These are phyloP conservation scores for Rhynchospora breviuscula DNA, from an alignment of 176 grass and related monocot genomes.

Conservation along the genomic window DNA sequence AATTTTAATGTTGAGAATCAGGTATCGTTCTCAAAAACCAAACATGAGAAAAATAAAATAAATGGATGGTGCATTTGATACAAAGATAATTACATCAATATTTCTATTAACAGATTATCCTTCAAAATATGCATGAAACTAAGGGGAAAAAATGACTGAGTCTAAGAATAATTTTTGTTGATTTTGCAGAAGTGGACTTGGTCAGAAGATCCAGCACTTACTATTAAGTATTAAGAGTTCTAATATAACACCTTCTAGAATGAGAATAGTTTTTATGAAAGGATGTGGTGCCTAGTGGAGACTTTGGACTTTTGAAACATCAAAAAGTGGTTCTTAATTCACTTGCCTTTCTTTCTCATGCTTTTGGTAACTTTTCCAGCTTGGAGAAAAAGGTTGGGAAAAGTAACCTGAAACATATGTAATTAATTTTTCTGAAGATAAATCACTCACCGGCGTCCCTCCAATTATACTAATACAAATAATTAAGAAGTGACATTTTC, in stretches of 20 bases:
- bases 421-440: neutral
- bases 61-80: neutral
- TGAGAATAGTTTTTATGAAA: constrained; percentile 8
- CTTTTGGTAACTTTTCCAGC: neutral
- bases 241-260: constrained; percentile 19
- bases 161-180: neutral
- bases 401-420: neutral
- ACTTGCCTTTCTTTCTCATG: neutral
- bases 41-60: neutral
- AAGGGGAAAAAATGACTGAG: neutral
- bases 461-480: neutral
- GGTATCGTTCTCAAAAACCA: neutral
- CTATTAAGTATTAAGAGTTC: neutral
- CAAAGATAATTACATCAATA: neutral
- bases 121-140: neutral
- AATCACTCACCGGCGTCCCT: neutral
- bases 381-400: neutral
- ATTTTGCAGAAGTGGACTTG: neutral
- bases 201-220: constrained; percentile 7
- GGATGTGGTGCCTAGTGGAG: constrained; percentile 3
- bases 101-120: neutral
- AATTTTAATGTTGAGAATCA: too few species aligned
- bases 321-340: constrained; percentile 11
- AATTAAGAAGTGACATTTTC: neutral
- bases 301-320: constrained; percentile 13